phyloP scores from a whole-genome alignment of 2,329 filamentous ascomycete species.

The Fusarium protoensiforme region DNA sequence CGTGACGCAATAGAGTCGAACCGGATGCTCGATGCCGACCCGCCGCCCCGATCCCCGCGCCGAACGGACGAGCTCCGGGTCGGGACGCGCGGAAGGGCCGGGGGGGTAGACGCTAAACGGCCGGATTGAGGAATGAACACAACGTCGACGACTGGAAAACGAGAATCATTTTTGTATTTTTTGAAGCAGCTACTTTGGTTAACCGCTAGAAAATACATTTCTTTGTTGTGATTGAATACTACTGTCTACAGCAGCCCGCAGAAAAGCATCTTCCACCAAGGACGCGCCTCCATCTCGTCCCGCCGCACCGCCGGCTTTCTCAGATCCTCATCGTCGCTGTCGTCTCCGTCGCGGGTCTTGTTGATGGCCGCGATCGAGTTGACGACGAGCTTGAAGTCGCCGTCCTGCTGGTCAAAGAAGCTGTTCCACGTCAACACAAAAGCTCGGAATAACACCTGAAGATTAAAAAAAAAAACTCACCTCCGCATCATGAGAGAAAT shows the following conservation, averaged over 20 bases:
- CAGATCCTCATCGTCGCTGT: constrained; percentile 39
- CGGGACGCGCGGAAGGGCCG: constrained; percentile 8
- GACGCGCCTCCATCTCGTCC: constrained; percentile 4
- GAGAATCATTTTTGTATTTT: not conserved
- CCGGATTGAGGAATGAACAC: not conserved
- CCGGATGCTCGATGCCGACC: not conserved
- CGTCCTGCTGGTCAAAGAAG: constrained; percentile 80
- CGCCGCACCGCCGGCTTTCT: constrained; percentile 21
- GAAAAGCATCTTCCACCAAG: constrained; percentile 42
- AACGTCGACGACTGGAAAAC: not conserved
- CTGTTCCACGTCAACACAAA: constrained; percentile 51
- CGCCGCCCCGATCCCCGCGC: constrained; percentile 13
- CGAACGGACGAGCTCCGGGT: constrained; percentile 15
- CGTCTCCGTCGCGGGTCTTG: constrained; percentile 30
- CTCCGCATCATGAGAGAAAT: constrained; percentile 85
- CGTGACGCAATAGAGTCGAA: constrained; percentile 8
- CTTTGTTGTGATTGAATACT: no score
- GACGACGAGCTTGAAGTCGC: constrained; percentile 63
- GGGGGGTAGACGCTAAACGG: not conserved
- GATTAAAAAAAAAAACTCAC: constrained; percentile 57
- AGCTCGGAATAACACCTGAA: not conserved
- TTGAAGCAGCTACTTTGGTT: not conserved
- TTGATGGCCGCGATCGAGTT: constrained; percentile 44
- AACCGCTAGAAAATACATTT: not conserved
- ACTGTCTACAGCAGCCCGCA: constrained; percentile 40